These are phyloP conservation scores for Leccinum rimulosum DNA, from an alignment of 768 basidiomycete genomes.

Conservation along the genomic window DNA sequence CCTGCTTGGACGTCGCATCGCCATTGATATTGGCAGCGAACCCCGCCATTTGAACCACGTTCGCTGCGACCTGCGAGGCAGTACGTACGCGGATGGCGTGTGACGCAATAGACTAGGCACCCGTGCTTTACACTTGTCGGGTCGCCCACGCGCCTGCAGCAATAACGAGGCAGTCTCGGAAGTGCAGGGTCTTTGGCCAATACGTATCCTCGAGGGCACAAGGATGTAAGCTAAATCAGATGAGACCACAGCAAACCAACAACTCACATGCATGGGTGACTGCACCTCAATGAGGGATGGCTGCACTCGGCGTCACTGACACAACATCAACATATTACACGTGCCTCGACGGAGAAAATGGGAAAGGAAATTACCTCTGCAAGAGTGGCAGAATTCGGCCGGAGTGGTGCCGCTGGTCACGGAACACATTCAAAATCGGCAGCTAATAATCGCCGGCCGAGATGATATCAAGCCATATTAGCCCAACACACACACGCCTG, in stretches of 20 bases:
- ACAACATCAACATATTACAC: neutral
- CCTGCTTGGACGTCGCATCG: neutral
- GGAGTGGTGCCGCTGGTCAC: neutral
- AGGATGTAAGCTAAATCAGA: neutral
- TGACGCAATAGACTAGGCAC: neutral
- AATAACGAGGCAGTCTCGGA: neutral
- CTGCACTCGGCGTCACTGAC: neutral
- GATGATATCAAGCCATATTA: conserved; percentile 1
- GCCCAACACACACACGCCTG: neutral
- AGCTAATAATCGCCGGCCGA: conserved; percentile 8
- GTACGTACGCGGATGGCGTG: neutral
- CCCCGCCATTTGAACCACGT: conserved; percentile 22
- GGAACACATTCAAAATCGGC: conserved; percentile 22
- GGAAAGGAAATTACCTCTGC: conserved; percentile 7
- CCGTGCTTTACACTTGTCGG: neutral
- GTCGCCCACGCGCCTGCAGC: neutral
- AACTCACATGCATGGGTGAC: neutral
- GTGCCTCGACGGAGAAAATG: neutral
- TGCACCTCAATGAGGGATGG: neutral
- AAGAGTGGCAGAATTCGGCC: neutral
- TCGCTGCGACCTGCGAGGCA: neutral
- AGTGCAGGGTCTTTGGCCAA: neutral
- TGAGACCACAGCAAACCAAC: neutral
- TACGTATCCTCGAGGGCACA: neutral
- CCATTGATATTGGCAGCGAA: conserved; percentile 13